phyloP scores from a whole-genome alignment of 495 filamentous ascomycete species.

The Poronia punctata region DNA sequence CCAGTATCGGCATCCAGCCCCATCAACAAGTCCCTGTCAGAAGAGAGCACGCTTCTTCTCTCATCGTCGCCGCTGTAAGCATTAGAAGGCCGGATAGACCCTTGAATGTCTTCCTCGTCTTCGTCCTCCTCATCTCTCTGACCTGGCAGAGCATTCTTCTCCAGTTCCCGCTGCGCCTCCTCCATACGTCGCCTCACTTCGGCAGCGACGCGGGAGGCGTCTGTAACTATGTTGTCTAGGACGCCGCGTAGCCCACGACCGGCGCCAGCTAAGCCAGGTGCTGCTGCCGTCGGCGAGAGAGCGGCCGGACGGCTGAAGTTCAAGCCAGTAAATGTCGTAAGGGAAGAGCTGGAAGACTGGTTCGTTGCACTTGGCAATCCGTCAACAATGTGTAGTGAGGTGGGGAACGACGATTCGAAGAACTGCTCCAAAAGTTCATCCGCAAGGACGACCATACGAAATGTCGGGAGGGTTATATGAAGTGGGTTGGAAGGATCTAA shows the following conservation, averaged over 20 bases:
- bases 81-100: slow-evolving; percentile 11
- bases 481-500: slow-evolving; percentile 88
- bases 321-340: slow-evolving; percentile 74
- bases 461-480: slow-evolving; percentile 94
- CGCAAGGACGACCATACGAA: slow-evolving; percentile 96
- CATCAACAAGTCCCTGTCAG: slow-evolving; percentile 69
- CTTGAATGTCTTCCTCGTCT: slow-evolving; percentile 58
- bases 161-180: slow-evolving; percentile 79
- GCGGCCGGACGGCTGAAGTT: slow-evolving; percentile 42
- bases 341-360: slow-evolving; percentile 49
- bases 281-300: slow-evolving; percentile 30
- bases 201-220: slow-evolving; percentile 89
- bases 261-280: slow-evolving; percentile 42
- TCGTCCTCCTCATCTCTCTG: slow-evolving; percentile 69
- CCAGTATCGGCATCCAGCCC: slow-evolving; percentile 68
- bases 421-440: slow-evolving; percentile 94
- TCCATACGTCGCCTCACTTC: slow-evolving; percentile 91
- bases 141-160: slow-evolving; percentile 60
- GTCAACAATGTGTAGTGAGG: slow-evolving; percentile 53
- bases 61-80: slow-evolving; percentile 31
- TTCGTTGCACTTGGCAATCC: slow-evolving; percentile 32
- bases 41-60: slow-evolving; percentile 59
- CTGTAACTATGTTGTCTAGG: slow-evolving; percentile 91
- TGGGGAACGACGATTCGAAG: slow-evolving; percentile 75
- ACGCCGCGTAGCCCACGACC: slow-evolving; percentile 83